A percentile compares a stretch with the other conserved stretches of the same genome.
Conservation (phyloP, 495 filamentous ascomycete genomes). For the Daldinia vernicosa region DNA sequence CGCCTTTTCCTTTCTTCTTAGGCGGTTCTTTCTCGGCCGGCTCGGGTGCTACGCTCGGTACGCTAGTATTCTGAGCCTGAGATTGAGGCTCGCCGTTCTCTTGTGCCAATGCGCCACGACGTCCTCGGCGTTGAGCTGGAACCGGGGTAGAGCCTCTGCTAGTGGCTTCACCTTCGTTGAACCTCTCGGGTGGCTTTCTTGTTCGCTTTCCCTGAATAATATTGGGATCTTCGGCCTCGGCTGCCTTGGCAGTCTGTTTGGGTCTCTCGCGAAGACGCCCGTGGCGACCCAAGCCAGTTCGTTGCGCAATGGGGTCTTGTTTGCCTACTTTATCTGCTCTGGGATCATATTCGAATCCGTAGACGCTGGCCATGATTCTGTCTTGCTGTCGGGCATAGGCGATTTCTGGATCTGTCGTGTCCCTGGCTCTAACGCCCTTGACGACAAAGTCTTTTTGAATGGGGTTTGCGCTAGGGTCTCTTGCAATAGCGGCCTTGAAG, state of each 20-base stretch:
- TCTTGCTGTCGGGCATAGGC: slow-evolving; percentile 53
- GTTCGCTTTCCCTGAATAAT: slow-evolving; percentile 54
- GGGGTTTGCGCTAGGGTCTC: slow-evolving; percentile 33
- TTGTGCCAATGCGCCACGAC: slow-evolving; percentile 38
- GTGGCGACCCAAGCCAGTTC: slow-evolving; percentile 52
- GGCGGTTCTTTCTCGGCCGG: slow-evolving; percentile 16
- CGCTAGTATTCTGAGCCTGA: slow-evolving; percentile 5
- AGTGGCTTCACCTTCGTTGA: slow-evolving; percentile 52
- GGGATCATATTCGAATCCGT: slow-evolving; percentile 58
- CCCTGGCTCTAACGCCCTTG: slow-evolving; percentile 51
- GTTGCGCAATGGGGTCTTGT: slow-evolving; percentile 59
- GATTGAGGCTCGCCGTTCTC: slow-evolving; percentile 34
- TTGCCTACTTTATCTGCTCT: slow-evolving; percentile 50
- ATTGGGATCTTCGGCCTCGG: slow-evolving; percentile 55
- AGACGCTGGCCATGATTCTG: slow-evolving; percentile 54
- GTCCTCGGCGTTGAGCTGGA: slow-evolving; percentile 47
- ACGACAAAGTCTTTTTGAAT: slow-evolving; percentile 48
- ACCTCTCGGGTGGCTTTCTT: slow-evolving; percentile 53
- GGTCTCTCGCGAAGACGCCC: slow-evolving; percentile 55
- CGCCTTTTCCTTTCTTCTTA: slow-evolving; percentile 46
- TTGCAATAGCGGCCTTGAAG: slow-evolving; percentile 17
- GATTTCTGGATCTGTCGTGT: slow-evolving; percentile 46
- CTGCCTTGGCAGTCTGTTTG: slow-evolving; percentile 57
- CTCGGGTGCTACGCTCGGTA: not conserved
- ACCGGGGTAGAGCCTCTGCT: slow-evolving; percentile 54